These are phyloP conservation scores for Silene coronaria DNA, from an alignment of 179 eudicot species.

Conservation along the genomic window DNA sequence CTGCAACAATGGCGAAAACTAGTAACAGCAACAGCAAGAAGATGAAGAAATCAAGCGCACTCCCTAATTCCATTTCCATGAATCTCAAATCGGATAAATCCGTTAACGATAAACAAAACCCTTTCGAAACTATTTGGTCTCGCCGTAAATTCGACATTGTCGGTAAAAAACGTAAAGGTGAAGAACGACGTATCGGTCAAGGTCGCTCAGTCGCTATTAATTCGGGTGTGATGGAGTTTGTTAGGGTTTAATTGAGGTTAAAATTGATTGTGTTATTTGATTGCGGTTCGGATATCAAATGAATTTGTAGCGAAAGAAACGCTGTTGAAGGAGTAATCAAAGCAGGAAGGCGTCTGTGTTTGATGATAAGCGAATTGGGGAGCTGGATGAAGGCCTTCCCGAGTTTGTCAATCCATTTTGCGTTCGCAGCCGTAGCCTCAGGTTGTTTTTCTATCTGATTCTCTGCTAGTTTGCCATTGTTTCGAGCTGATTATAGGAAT, in stretches of 20 bases:
- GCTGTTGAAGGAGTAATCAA: slow-evolving; percentile 75
- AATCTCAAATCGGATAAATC: slow-evolving; percentile 39
- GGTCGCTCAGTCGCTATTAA: slow-evolving; percentile 64
- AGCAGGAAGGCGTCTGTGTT: slow-evolving; percentile 74
- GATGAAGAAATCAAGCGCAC: slow-evolving; percentile 39
- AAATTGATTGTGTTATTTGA: background rate
- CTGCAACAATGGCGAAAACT: slow-evolving; percentile 57
- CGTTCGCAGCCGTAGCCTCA: slow-evolving; percentile 87
- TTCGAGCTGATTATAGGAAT: background rate
- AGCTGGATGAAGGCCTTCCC: slow-evolving; percentile 59
- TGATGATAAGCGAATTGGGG: slow-evolving; percentile 84
- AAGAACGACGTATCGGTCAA: slow-evolving; percentile 65
- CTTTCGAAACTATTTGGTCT: slow-evolving; percentile 87
- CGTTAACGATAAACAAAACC: slow-evolving; percentile 42
- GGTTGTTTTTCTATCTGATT: slow-evolving; percentile 20
- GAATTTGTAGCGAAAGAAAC: slow-evolving; percentile 72
- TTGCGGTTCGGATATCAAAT: background rate
- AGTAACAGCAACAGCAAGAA: slow-evolving; percentile 33
- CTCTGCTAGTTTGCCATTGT: background rate
- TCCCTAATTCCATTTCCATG: slow-evolving; percentile 45
- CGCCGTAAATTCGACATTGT: slow-evolving; percentile 76
- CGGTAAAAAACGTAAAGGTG: slow-evolving; percentile 85
- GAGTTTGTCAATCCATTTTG: slow-evolving; percentile 80
- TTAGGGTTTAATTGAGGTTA: background rate
- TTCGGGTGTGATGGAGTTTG: background rate